These are phyloP conservation scores for Cyberlindnera xishuangbannaensis DNA, from an alignment of 805 yeast species.

Conservation along the genomic window DNA sequence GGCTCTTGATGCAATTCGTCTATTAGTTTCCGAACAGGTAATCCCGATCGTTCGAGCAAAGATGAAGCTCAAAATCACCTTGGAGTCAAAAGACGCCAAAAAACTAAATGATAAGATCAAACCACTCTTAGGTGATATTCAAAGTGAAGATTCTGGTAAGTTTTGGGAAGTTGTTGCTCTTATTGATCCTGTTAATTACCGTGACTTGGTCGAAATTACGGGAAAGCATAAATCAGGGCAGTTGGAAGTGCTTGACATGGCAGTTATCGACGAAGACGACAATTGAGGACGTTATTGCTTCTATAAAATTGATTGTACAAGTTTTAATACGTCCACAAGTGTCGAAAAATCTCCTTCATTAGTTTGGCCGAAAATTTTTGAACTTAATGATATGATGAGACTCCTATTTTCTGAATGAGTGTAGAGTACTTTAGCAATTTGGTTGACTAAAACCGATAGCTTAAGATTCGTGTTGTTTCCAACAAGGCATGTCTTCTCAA, in stretches of 20 bases:
- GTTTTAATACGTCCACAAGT: conserved; percentile 13
- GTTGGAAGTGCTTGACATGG: conserved; percentile 83
- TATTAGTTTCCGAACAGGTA: conserved; percentile 69
- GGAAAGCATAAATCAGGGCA: conserved; percentile 51
- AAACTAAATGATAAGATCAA: conserved; percentile 37
- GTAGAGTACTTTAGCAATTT: conserved; percentile 20
- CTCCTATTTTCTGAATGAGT: conserved; percentile 14
- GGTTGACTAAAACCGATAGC: conserved; percentile 18
- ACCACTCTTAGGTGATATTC: conserved; percentile 37
- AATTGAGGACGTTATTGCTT: conserved; percentile 12
- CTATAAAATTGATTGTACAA: conserved; percentile 4
- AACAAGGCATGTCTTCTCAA: conserved; percentile 21
- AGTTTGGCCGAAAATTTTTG: conserved; percentile 17
- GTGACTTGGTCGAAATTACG: conserved; percentile 57
- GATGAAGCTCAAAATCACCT: conserved; percentile 74
- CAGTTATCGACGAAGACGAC: conserved; percentile 66
- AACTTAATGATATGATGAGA: conserved; percentile 21
- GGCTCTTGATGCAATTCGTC: conserved; percentile 85
- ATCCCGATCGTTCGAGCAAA: conserved; percentile 93
- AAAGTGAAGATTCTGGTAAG: conserved; percentile 38
- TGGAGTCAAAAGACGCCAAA: conserved; percentile 49
- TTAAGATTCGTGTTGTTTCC: conserved; percentile 17
- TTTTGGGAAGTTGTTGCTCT: conserved; percentile 55
- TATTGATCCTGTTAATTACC: conserved; percentile 82
- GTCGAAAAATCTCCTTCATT: conserved; percentile 12